Conservation (phyloP, 106 monocot species). For the Narthecium ossifragum region DNA sequence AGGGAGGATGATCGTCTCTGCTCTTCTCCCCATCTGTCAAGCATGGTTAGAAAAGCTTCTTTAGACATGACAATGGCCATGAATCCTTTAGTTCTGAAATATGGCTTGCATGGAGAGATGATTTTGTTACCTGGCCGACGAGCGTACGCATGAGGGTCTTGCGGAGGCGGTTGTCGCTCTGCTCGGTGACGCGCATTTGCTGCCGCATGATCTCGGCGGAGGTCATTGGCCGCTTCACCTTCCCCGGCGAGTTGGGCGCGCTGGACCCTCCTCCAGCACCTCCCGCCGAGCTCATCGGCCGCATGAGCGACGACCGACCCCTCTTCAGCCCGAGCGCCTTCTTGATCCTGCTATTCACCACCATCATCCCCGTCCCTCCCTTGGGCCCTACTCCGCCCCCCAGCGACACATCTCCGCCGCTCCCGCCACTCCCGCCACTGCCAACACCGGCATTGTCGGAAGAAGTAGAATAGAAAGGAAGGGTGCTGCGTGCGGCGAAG, state of each 20-base stretch:
- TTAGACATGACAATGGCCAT: too few species aligned
- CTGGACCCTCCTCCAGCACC: neutral
- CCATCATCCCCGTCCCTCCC: constrained; percentile 34
- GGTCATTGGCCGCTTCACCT: constrained; percentile 52
- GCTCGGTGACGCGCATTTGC: constrained; percentile 59
- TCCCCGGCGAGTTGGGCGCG: constrained; percentile 10
- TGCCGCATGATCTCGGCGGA: constrained; percentile 69
- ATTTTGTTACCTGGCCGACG: constrained; percentile 32
- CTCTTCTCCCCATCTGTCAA: constrained; percentile 30
- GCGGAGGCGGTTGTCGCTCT: constrained; percentile 43
- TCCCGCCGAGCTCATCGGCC: constrained; percentile 11
- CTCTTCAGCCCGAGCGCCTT: constrained; percentile 39
- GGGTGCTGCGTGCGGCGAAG: constrained; percentile 21
- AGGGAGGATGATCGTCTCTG: constrained; percentile 41
- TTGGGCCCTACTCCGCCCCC: neutral
- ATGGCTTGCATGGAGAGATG: too few species aligned
- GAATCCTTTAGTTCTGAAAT: too few species aligned
- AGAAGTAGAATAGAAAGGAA: constrained; percentile 9
- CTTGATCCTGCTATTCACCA: constrained; percentile 43
- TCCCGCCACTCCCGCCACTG: neutral
- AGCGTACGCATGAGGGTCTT: constrained; percentile 42
- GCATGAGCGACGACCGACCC: constrained; percentile 27
- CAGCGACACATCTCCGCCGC: neutral
- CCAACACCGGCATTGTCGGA: constrained; percentile 1
- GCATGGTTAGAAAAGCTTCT: neutral